These are phyloP conservation scores for Solanum etuberosum DNA, from an alignment of 257 asterid species.

Conservation along the genomic window DNA sequence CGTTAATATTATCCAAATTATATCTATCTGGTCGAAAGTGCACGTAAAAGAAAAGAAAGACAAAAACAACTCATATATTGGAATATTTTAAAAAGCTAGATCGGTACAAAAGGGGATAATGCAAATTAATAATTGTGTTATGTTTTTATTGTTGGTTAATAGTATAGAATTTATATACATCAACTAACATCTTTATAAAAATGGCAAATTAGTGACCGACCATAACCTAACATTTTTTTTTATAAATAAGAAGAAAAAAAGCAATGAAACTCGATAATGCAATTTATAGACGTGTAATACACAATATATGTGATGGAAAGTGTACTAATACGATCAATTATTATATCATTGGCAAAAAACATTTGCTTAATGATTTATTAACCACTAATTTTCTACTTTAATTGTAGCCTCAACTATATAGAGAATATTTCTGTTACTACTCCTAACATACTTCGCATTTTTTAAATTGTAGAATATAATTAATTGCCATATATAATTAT, in stretches of 20 bases:
- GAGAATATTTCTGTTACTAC: neutral
- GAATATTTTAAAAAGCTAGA: neutral
- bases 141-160: neutral
- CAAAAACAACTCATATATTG: neutral
- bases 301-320: neutral
- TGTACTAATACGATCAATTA: neutral
- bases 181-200: neutral
- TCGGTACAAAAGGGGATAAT: neutral
- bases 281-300: neutral
- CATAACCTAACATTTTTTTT: neutral
- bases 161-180: neutral
- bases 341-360: neutral
- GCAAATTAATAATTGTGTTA: neutral
- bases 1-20: no score
- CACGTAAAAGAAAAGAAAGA: neutral
- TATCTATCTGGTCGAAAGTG: neutral
- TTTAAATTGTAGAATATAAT: neutral
- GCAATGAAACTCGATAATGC: neutral
- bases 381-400: neutral
- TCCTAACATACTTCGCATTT: neutral
- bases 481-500: neutral
- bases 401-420: neutral
- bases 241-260: neutral
- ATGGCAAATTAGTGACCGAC: neutral
- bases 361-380: neutral